Evolutionary conservation across 352 stramenopile genomes (phyloP).

Genomic region (Globisporangium paddicum): DNA sequence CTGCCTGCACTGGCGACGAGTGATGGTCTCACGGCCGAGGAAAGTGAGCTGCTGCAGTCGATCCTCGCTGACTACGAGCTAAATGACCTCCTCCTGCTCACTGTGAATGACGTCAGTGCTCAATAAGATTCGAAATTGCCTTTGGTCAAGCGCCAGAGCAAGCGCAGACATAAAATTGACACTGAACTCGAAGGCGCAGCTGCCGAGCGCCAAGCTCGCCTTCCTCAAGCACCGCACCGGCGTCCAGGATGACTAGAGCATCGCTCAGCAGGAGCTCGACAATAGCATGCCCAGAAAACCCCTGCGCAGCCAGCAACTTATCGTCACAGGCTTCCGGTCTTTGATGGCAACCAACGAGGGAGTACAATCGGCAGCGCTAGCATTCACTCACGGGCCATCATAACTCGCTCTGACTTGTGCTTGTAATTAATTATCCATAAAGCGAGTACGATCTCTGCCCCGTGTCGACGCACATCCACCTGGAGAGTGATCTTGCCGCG

Average conservation of each 20-base stretch:
- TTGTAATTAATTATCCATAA: not conserved
- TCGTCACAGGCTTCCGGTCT: not conserved
- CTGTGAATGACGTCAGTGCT: too few species aligned
- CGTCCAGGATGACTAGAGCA: not conserved
- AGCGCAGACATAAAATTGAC: too few species aligned
- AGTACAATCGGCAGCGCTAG: not conserved
- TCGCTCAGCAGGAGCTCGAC: not conserved
- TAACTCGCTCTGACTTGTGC: not conserved
- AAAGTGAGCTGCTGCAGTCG: too few species aligned
- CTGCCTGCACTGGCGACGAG: too few species aligned
- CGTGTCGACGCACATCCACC: not conserved
- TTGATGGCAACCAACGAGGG: not conserved
- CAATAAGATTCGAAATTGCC: too few species aligned
- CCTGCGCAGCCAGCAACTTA: slow-evolving; percentile 1
- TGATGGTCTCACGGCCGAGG: too few species aligned
- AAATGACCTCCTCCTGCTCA: too few species aligned
- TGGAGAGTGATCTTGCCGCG: not conserved
- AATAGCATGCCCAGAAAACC: not conserved
- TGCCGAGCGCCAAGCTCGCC: too few species aligned
- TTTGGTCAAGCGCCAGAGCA: too few species aligned
- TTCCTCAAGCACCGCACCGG: not conserved
- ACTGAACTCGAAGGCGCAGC: too few species aligned
- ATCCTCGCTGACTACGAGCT: too few species aligned
- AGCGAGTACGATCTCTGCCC: not conserved
- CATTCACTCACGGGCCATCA: not conserved